Evolutionary conservation across 2,329 filamentous ascomycete genomes (phyloP), one percentile per base, ranked within the genome.

Genomic region (Xylaria sp.): DNA sequence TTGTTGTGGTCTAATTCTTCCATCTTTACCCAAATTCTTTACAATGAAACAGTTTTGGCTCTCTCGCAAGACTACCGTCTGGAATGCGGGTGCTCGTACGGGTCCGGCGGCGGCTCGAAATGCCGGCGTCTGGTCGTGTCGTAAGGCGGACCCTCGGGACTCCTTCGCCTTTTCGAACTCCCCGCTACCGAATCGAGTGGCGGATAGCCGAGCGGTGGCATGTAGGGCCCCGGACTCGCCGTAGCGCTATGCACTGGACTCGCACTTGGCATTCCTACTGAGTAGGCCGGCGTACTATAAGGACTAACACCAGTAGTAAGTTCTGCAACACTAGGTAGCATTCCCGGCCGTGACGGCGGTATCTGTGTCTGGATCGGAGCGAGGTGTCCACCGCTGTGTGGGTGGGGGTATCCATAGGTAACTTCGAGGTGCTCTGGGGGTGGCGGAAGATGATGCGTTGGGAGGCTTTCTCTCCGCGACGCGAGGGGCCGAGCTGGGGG

Each of bases 231-330:
- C 1, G 81, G 80, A 54, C 80, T 84, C 11, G 76, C 74, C 1
- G 75, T 76, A 10, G 75, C 62, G 72, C 78, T 77, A 59, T 77
- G 70, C 27, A 76, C 70, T 25, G 75, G 73, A 62, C 78, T 77
- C 46, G 73, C 73, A 38, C 71, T 78, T 3, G 78, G 75, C 7
- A 75, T 72, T 29, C 76, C 76, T 53, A 79, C 73, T 7, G 81
- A 80, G 69, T 85, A 85, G 0, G 83, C 82, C 38, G 83, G 83
- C n/a, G 83, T 83, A 65, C 77, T 83, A 71, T 88, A 88, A 0
- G 85, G 84, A 65, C 83, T 86, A 31, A 87, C 78, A 11, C 87
- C 86, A 0, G 86, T 88, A 1, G 87, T 89, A 68, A 89, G 79
- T 71, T 89, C 86, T 35, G 84, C 82, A 15, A 89, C 79, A 52